Evolutionary conservation across 1,284 basidiomycete species (phyloP).

Genomic region (Microbotryum silenes-acaulis): DNA sequence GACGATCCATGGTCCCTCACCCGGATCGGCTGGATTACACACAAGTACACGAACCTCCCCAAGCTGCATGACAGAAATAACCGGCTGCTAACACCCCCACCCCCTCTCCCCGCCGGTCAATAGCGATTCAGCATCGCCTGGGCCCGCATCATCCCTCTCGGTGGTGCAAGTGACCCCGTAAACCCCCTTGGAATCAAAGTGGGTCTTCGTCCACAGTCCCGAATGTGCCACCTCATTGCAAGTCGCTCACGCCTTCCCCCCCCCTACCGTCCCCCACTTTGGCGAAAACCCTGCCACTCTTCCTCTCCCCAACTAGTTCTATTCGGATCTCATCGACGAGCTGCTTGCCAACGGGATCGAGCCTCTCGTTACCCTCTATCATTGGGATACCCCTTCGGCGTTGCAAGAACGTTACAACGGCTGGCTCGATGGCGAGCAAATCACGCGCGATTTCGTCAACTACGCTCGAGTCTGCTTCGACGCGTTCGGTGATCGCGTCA

Average conservation of each 20-base stretch:
- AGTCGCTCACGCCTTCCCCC: too few relatives aligned
- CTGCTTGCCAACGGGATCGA: slow-evolving; percentile 29
- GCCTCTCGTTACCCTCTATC: slow-evolving; percentile 49
- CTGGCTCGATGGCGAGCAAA: slow-evolving; percentile 58
- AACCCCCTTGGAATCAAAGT: slow-evolving; percentile 56
- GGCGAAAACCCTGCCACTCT: too few relatives aligned
- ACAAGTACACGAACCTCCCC: too few relatives aligned
- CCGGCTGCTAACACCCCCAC: background rate
- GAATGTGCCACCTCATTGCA: too few relatives aligned
- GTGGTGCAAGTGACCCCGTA: slow-evolving; percentile 60
- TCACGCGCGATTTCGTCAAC: slow-evolving; percentile 55
- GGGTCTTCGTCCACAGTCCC: background rate
- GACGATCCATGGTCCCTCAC: too few relatives aligned
- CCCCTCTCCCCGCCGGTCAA: background rate
- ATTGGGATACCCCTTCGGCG: slow-evolving; percentile 14
- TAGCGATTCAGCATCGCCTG: slow-evolving; percentile 36
- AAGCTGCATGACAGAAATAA: too few relatives aligned
- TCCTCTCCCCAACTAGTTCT: too few relatives aligned
- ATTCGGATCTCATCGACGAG: too few relatives aligned
- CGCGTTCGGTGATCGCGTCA: slow-evolving; percentile 63
- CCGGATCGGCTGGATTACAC: too few relatives aligned
- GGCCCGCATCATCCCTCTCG: slow-evolving; percentile 62
- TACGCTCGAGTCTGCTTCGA: slow-evolving; percentile 65
- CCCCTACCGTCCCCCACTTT: too few relatives aligned
- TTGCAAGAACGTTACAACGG: slow-evolving; percentile 56